These are phyloP conservation scores for Suillus americanus DNA, from an alignment of 768 basidiomycete species.

Conservation along the genomic window DNA sequence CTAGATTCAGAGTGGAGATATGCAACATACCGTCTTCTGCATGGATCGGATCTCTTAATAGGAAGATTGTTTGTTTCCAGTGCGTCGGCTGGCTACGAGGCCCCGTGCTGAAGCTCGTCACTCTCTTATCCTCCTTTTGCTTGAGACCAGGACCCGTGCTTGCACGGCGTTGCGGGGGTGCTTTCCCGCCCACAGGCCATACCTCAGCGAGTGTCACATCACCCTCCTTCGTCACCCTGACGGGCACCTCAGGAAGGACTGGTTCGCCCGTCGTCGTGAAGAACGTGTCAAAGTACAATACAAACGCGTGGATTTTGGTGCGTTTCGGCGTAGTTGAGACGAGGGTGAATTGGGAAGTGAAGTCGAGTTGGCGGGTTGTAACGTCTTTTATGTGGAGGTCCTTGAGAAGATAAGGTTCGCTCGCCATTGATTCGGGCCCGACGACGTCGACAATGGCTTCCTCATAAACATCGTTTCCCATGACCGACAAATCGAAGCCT, in stretches of 20 bases:
- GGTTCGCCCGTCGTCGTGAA: slow-evolving; percentile 65
- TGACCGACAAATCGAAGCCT: slow-evolving; percentile 89
- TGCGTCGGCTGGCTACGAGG: slow-evolving; percentile 87
- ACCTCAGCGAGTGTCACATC: slow-evolving; percentile 67
- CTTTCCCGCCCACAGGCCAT: slow-evolving; percentile 75
- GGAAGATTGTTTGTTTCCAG: slow-evolving; percentile 94
- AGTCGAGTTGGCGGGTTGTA: slow-evolving; percentile 73
- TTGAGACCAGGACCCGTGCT: slow-evolving; percentile 48
- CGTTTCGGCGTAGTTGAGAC: slow-evolving; percentile 58
- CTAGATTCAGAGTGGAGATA: neutral
- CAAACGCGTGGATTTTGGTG: slow-evolving; percentile 72
- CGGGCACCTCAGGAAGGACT: slow-evolving; percentile 50
- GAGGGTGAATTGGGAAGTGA: slow-evolving; percentile 74
- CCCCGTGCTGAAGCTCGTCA: slow-evolving; percentile 88
- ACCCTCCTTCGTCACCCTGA: slow-evolving; percentile 58
- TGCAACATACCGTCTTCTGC: slow-evolving; percentile 64
- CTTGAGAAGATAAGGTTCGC: slow-evolving; percentile 64
- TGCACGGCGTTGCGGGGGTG: slow-evolving; percentile 56
- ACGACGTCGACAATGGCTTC: slow-evolving; percentile 88
- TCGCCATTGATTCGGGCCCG: slow-evolving; percentile 60
- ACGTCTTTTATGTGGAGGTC: slow-evolving; percentile 73
- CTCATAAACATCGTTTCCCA: slow-evolving; percentile 71
- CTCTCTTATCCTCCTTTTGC: slow-evolving; percentile 37
- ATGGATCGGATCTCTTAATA: slow-evolving; percentile 76
- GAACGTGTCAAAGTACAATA: slow-evolving; percentile 95